Conservation (phyloP, 208 protist genomes). For the Porcisia deanei region DNA sequence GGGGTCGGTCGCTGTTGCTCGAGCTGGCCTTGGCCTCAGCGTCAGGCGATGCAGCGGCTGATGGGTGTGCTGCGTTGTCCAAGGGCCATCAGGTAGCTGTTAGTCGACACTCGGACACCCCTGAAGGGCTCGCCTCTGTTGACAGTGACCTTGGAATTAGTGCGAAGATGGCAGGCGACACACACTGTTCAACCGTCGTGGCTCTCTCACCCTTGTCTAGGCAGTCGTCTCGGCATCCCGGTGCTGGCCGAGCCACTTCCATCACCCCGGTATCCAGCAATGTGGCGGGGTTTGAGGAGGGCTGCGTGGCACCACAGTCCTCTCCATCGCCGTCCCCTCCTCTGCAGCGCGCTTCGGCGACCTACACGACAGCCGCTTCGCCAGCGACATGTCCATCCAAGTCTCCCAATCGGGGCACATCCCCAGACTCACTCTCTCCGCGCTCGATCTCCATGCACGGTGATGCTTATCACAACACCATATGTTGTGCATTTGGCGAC, state of each 20-base stretch:
- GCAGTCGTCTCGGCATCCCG: not conserved
- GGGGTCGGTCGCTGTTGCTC: constrained; percentile 17
- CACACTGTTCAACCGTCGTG: not conserved
- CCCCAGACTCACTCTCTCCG: constrained; percentile 9
- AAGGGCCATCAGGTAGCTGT: not conserved
- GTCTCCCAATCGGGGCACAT: not conserved
- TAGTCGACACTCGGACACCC: not conserved
- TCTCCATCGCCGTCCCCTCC: constrained; percentile 1
- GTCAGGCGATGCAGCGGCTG: not conserved
- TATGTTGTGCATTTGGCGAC: not conserved
- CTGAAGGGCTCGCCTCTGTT: not conserved
- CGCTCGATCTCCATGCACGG: constrained; percentile 5
- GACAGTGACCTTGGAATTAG: not conserved
- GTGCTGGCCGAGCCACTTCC: not conserved
- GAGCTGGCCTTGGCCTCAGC: constrained; percentile 18
- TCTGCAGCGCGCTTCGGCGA: not conserved
- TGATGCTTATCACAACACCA: not conserved
- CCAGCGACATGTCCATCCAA: not conserved
- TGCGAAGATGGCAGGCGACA: not conserved
- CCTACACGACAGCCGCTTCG: not conserved
- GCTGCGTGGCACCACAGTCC: not conserved
- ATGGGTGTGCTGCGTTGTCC: not conserved
- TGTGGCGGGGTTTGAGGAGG: not conserved
- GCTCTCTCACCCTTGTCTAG: not conserved
- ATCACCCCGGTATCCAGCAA: not conserved